A percentile compares a stretch with the other conserved stretches of the same genome.
Evolutionary conservation across 2,329 filamentous ascomycete species (phyloP).

Genomic region (Anthostomella pinea): DNA sequence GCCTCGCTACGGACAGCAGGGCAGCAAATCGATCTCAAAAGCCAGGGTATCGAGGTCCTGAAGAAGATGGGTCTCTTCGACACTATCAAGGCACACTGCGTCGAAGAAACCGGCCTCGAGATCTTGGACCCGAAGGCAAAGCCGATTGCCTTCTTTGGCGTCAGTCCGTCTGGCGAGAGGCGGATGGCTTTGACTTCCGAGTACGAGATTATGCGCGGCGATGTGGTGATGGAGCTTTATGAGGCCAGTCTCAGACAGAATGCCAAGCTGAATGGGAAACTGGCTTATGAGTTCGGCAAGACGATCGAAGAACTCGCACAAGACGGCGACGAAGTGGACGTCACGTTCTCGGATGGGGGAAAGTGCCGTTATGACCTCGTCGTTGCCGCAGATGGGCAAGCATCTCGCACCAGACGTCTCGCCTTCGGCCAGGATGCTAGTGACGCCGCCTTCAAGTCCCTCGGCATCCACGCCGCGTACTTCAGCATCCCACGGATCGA

Average conservation of each 20-base stretch:
- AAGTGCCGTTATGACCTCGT: constrained; percentile 45
- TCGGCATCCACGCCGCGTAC: constrained; percentile 35
- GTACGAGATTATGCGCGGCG: constrained; percentile 56
- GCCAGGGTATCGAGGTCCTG: constrained; percentile 37
- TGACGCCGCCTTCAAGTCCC: constrained; percentile 21
- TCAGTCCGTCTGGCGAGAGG: constrained; percentile 37
- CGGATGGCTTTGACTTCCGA: constrained; percentile 47
- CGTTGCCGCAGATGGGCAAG: constrained; percentile 51
- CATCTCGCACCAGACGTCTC: constrained; percentile 41
- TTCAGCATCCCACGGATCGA: constrained; percentile 34
- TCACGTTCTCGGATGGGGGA: constrained; percentile 41
- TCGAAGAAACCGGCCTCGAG: constrained; percentile 45
- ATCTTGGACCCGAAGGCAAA: constrained; percentile 40
- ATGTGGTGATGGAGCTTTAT: constrained; percentile 46
- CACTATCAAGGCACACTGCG: constrained; percentile 32
- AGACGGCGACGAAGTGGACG: constrained; percentile 25
- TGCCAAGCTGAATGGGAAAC: constrained; percentile 14
- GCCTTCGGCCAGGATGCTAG: constrained; percentile 29
- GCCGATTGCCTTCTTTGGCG: constrained; percentile 35
- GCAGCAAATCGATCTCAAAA: constrained; percentile 45
- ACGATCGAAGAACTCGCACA: constrained; percentile 27
- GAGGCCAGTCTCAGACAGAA: constrained; percentile 32
- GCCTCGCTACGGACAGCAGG: constrained; percentile 36
- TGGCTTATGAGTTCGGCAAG: constrained; percentile 31
- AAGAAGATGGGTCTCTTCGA: constrained; percentile 37